phyloP scores from a whole-genome alignment of 306 rosid species.

The Vigna hirtella region DNA sequence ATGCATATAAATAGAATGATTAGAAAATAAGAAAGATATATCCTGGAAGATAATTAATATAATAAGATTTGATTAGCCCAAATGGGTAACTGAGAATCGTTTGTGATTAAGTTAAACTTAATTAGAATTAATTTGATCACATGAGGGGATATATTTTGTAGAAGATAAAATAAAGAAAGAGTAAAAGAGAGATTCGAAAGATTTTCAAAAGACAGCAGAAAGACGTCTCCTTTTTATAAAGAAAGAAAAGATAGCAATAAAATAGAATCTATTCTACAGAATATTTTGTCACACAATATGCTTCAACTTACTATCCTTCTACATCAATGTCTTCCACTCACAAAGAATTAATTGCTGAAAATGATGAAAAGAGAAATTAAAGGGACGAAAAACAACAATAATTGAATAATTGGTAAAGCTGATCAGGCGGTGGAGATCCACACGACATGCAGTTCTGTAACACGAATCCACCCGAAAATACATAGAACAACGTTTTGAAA shows the following conservation, averaged over 20 bases:
- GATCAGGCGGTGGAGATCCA: conserved; percentile 26
- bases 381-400: neutral
- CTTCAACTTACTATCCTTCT: conserved; percentile 40
- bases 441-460: conserved; percentile 48
- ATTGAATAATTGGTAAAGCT: conserved; percentile 54
- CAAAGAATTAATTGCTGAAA: conserved; percentile 39
- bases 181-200: conserved; percentile 36
- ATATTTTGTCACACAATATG: conserved; percentile 48
- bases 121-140: conserved; percentile 6
- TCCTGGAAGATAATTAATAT: neutral
- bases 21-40: neutral
- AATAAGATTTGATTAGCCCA: neutral
- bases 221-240: conserved; percentile 62
- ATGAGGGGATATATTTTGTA: conserved; percentile 20
- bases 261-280: conserved; percentile 64
- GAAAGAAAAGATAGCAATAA: conserved; percentile 58
- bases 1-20: neutral
- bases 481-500: conserved; percentile 11
- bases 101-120: neutral
- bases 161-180: conserved; percentile 35
- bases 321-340: conserved; percentile 51
- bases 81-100: neutral
- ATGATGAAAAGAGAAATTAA: neutral
- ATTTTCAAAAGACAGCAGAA: conserved; percentile 57
- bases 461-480: conserved; percentile 3